Conservation (phyloP, 768 basidiomycete species). For the Wakefieldia striispora region DNA sequence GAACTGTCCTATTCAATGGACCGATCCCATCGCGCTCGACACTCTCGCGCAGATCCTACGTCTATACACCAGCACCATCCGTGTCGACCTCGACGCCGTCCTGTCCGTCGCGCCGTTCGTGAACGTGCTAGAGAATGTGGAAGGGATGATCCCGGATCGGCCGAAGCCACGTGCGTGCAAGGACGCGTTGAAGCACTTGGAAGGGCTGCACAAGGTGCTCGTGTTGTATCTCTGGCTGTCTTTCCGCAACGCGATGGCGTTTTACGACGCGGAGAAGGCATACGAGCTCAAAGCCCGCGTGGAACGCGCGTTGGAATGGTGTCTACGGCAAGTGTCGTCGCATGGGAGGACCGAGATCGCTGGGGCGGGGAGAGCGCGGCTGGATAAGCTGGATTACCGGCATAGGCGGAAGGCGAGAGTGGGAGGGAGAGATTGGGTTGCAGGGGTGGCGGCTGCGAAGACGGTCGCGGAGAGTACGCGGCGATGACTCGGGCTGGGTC, state of each 20-base stretch:
- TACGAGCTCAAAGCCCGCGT: slow-evolving; percentile 54
- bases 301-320: slow-evolving; percentile 69
- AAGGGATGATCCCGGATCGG: slow-evolving; percentile 21
- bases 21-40: slow-evolving; percentile 22
- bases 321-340: slow-evolving; percentile 42
- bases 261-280: slow-evolving; percentile 53
- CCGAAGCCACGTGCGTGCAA: slow-evolving; percentile 4
- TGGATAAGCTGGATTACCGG: slow-evolving; percentile 21
- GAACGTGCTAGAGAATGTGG: slow-evolving; percentile 19
- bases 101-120: slow-evolving; percentile 23
- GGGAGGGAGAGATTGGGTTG: slow-evolving; percentile 13
- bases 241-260: slow-evolving; percentile 67
- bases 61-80: slow-evolving; percentile 35
- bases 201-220: slow-evolving; percentile 73
- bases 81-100: slow-evolving; percentile 21
- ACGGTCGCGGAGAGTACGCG: slow-evolving; percentile 11
- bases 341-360: slow-evolving; percentile 1
- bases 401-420: slow-evolving; percentile 11
- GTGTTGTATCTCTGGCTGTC: slow-evolving; percentile 85
- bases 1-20: slow-evolving; percentile 43
- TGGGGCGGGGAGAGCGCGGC: not conserved
- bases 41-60: slow-evolving; percentile 17
- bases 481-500: slow-evolving; percentile 1
- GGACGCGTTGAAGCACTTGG: slow-evolving; percentile 42
- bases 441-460: slow-evolving; percentile 22